Evolutionary conservation across 2,329 filamentous ascomycete species (phyloP).

Genomic region (Lecanosticta acicola): DNA sequence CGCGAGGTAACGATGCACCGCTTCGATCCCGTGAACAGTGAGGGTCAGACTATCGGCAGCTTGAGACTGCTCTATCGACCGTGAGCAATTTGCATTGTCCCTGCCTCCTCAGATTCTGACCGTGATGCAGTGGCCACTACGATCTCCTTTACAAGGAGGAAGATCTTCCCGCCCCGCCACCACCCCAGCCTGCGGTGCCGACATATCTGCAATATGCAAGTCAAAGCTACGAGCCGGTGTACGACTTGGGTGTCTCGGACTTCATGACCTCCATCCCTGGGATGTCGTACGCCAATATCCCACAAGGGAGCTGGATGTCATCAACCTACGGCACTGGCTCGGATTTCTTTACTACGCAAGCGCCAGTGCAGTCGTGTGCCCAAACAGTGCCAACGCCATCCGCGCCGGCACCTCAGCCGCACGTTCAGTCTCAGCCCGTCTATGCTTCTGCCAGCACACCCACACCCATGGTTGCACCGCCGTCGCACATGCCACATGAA

Average conservation of each 20-base stretch:
- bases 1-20: slow-evolving; percentile 67
- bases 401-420: slow-evolving; percentile 25
- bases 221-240: slow-evolving; percentile 25
- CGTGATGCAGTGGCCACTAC: slow-evolving; percentile 67
- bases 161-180: slow-evolving; percentile 37
- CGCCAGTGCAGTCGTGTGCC: slow-evolving; percentile 23
- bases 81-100: slow-evolving; percentile 38
- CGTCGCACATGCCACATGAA: slow-evolving; percentile 28
- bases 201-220: slow-evolving; percentile 33
- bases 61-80: slow-evolving; percentile 63
- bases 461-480: slow-evolving; percentile 26
- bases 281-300: slow-evolving; percentile 35
- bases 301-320: slow-evolving; percentile 16
- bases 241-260: slow-evolving; percentile 31
- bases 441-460: slow-evolving; percentile 24
- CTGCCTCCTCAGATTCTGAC: slow-evolving; percentile 17
- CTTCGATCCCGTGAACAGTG: slow-evolving; percentile 46
- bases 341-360: slow-evolving; percentile 24
- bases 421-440: slow-evolving; percentile 24
- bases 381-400: slow-evolving; percentile 23
- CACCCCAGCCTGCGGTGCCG: slow-evolving; percentile 27
- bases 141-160: slow-evolving; percentile 79
- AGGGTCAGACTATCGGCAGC: slow-evolving; percentile 50
- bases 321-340: slow-evolving; percentile 18
- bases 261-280: slow-evolving; percentile 44